Evolutionary conservation across 768 basidiomycete genomes (phyloP), one percentile per base, ranked within the genome.

Genomic region (Phaeotremella skinneri): DNA sequence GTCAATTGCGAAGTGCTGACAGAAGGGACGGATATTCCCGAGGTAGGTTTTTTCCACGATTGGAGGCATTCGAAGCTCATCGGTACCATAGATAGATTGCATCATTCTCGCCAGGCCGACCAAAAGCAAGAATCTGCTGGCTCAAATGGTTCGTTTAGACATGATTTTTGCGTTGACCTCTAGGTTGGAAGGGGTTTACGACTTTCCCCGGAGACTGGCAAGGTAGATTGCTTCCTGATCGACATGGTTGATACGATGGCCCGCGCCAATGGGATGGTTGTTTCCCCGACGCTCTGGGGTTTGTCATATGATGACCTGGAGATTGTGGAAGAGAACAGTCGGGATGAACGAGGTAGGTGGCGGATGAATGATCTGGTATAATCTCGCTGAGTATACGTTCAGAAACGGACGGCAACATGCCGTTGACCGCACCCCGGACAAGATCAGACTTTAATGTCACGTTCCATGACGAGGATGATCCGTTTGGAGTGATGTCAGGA

Each of bases 1-100:
- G 77, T 97, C 47, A 97, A 97, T 69, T 97, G 92, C 87, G 90
- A 90, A 21, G 88, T 96, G 49, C 80, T 96, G 63, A 94, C 91
- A 1, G 92, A 96, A 79, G 92, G 92, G 2, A 85, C 91, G 20
- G 93, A 98, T 79, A 90, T 97, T 52, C 93, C 93, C 2, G 90
- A 89, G 59, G 72, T 73, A 56, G 54, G 67, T 55, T 31, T 4
- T 49, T 17, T 27, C 25, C 3, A 25, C 9, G 30, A 2, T 42
- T 21, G 26, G 23, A 7, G 3, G 37, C 43, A 16, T 17, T 47
- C 23, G 13, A 21, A 9, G 23, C 43, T 45, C 7, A 45, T n/a
- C 43, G 43, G 11, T 21, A 6, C 21, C 5, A 3, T 34, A 72
- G 72, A 88, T 96, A 55, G 93, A 98, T 68, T 96, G 92, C 62